Base-by-base conservation (phyloP, 345 rosid genomes). In the Citrus cavaleriei region DNA sequence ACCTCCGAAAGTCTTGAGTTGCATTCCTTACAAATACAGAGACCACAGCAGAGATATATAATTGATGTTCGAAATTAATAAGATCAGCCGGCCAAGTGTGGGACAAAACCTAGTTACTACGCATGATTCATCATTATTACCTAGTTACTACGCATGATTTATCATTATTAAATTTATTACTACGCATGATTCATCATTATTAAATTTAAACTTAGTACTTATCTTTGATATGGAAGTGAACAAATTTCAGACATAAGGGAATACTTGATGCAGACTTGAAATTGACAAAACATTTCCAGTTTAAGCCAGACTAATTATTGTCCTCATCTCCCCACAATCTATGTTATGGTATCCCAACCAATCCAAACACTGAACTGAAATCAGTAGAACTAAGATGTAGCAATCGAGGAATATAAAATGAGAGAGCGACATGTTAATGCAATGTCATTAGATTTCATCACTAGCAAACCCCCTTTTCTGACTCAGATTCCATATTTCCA, bases 51-150 rank as follows among this genome's bases (percentile, higher is more conserved):
- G 21, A 63, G 21, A 55, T 16, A n/a, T 59, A 58, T 19, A 60
- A 67, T 18, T 74, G 38, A 27, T 82, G 61, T 12, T 60, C 67
- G 8, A 64, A 35, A 81, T 62, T 7, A 64, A 40, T 28, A 72
- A n/a, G 58, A 78, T 34, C 19, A 49, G 18, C 71, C 42, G 13
- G 25, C 63, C 59, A 22, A 25, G 55, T 34, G 12, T 40, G 32
- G 35, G 8, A 25, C 32, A 32, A 60, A 38, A 25, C 40, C 38
- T 49, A 49, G 37, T 68, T 40, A 69, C 19, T 51, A 51, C 35
- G 9, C 61, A 72, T 22, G 63, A 51, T 18, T 51, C 57, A 51
- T 51, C 38, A 37, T 6, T 32, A 32, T 32, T 32, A 32, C n/a
- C n/a, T n/a, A n/a, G n/a, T 68, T 40, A 69, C 19, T 51, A 51